Conservation (phyloP, 2,329 filamentous ascomycete species). For the Polytolypa hystricis region DNA sequence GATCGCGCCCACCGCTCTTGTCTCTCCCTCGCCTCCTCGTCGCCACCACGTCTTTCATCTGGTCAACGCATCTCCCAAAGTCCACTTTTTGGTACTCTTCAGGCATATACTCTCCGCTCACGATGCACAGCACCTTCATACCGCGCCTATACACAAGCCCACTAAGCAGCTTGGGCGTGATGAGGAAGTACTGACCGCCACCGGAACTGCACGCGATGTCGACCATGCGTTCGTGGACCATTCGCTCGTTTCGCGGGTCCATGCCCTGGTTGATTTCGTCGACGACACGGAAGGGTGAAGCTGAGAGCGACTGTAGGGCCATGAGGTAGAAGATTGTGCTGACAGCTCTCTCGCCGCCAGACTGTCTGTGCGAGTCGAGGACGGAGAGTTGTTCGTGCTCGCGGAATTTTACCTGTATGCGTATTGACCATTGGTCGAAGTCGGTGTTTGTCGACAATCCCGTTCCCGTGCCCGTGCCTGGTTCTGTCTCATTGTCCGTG, state of each 20-base stretch:
- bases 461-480: not conserved
- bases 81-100: constrained; percentile 26
- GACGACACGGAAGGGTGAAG: constrained; percentile 92
- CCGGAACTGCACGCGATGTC: constrained; percentile 66
- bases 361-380: constrained; percentile 85
- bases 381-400: constrained; percentile 74
- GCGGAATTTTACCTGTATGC: constrained; percentile 91
- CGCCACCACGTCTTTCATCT: constrained; percentile 22
- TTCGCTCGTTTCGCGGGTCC: constrained; percentile 96
- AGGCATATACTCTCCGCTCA: constrained; percentile 61
- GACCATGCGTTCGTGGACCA: constrained; percentile 96
- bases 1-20: not conserved
- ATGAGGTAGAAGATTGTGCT: constrained; percentile 99
- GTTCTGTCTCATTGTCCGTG: constrained; percentile 19
- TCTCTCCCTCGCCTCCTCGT: constrained; percentile 5
- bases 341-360: constrained; percentile 88
- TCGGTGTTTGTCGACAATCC: constrained; percentile 46
- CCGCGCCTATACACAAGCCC: constrained; percentile 75
- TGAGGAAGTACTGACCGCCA: constrained; percentile 73
- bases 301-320: constrained; percentile 86
- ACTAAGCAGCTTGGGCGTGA: constrained; percentile 87
- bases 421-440: constrained; percentile 87
- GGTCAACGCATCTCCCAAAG: constrained; percentile 25
- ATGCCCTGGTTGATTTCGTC: constrained; percentile 99
- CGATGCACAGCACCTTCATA: constrained; percentile 91